Percentiles rank a stretch among this genome's conserved stretches.
phyloP scores from a whole-genome alignment of 2,329 filamentous ascomycete genomes.

The Fusarium tanahbumbuense region DNA sequence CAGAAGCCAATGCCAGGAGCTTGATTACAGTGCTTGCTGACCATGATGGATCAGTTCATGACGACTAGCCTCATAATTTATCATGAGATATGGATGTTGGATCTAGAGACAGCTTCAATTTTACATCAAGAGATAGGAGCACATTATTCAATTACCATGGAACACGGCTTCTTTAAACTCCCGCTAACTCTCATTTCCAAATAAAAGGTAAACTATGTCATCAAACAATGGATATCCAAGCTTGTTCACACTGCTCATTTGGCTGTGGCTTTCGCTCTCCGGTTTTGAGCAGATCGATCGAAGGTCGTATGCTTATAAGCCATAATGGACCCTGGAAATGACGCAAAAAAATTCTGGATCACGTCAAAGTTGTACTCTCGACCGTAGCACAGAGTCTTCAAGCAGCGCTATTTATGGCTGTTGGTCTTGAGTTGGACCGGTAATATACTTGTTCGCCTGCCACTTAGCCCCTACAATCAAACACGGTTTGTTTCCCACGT shows the following conservation, averaged over 20 bases:
- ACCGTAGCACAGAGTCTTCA: constrained; percentile 5
- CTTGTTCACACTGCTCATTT: background rate
- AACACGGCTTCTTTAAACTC: constrained; percentile 32
- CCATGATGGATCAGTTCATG: constrained; percentile 9
- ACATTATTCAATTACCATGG: constrained; percentile 2
- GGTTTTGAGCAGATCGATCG: constrained; percentile 1
- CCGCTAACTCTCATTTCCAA: constrained; percentile 22
- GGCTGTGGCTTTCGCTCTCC: background rate
- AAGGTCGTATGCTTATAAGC: constrained; percentile 23
- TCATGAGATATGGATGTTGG: background rate
- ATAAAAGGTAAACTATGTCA: constrained; percentile 2
- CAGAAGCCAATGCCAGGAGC: constrained; percentile 25
- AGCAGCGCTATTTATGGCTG: constrained; percentile 9
- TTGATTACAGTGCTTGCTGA: constrained; percentile 25
- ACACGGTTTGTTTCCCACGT: constrained; percentile 34
- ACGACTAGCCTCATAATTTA: background rate
- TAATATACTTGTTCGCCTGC: constrained; percentile 20
- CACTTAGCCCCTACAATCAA: constrained; percentile 24
- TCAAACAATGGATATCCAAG: constrained; percentile 7
- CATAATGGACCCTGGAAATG: constrained; percentile 21
- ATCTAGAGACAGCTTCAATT: background rate
- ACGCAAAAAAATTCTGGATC: constrained; percentile 27
- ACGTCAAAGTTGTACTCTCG: constrained; percentile 29
- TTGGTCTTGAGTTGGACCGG: constrained; percentile 23
- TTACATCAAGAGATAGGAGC: background rate